Evolutionary conservation across 371 early-diverging fungal species (phyloP), one percentile per base, ranked within the genome.

Genomic region (Mucor saturninus): DNA sequence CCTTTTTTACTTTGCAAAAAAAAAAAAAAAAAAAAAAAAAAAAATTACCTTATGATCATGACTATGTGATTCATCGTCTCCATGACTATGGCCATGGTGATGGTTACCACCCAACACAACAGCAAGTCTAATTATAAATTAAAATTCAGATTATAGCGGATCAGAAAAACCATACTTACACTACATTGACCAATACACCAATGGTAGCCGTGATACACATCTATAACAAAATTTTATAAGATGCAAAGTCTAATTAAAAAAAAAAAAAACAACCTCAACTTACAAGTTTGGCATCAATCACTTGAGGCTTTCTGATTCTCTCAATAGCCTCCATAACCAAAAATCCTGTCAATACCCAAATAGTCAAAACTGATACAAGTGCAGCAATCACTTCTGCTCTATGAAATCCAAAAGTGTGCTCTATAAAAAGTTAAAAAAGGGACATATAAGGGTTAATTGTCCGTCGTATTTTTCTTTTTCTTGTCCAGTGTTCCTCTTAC

Each of bases 371-470:
- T 5, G 94, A 93, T 54, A 86, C 69, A 46, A 94, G 67, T 2
- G 93, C 94, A 13, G 93, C 94, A 45, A 95, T 74, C 40, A 94
- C 92, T 73, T 95, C 93, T 39, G 90, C 90, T 38, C 95, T 85
- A 60, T 93, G 87, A 66, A 87, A 95, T 43, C 95, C 94, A 73
- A 85, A 95, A 2, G 92, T 87, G 65, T 89, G 90, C 21, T 68
- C 80, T 61, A 54, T 26, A 21, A 14, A 3, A 31, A 30, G 26
- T 5, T 9, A 29, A 26, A 21, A 15, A 45, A 6, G n/a, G 15
- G 5, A 39, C 7, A 8, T 21, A 21, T 21, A 21, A 21, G 21
- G 21, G 21, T 21, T n/a, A 43, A 43, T 43, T 15, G 11, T 38
- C 11, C 39, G 11, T 38, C 39, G 39, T 8, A 38, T 38, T 38